Evolutionary conservation across 768 basidiomycete species (phyloP).

Genomic region (Tylopilus cervinicoccineus): DNA sequence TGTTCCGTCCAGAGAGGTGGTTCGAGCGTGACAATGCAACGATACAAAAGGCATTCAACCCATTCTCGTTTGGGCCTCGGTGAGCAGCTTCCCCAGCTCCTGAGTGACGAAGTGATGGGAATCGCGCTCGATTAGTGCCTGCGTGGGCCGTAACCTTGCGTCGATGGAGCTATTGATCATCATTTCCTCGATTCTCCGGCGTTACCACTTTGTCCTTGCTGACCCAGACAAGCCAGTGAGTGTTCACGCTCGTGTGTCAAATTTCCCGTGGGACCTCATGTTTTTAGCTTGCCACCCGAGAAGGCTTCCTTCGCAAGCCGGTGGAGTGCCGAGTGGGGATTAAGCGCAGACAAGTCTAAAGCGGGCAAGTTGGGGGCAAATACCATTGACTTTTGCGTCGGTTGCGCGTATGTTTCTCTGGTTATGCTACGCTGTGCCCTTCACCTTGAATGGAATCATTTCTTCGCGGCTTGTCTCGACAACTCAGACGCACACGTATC

Average conservation of each 20-base stretch:
- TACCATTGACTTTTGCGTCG: not conserved
- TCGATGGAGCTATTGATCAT: conserved; percentile 78
- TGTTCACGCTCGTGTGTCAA: conserved; percentile 5
- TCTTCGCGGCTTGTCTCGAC: not conserved
- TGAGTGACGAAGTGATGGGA: conserved; percentile 3
- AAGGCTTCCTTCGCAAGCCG: conserved; percentile 89
- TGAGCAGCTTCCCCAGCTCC: conserved; percentile 20
- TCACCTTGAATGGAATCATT: not conserved
- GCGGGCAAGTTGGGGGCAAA: not conserved
- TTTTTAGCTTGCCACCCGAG: conserved; percentile 61
- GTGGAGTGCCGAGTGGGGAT: conserved; percentile 69
- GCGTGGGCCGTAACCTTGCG: conserved; percentile 82
- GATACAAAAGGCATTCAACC: conserved; percentile 76
- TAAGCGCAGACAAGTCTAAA: conserved; percentile 48
- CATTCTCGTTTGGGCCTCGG: conserved; percentile 82
- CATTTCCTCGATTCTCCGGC: conserved; percentile 71
- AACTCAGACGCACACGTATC: not conserved
- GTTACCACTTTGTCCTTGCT: conserved; percentile 71
- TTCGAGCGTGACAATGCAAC: conserved; percentile 60
- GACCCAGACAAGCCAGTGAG: conserved; percentile 53
- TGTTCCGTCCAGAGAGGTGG: conserved; percentile 82
- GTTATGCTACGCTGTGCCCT: not conserved
- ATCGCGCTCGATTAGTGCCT: conserved; percentile 45
- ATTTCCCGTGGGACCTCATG: conserved; percentile 5
- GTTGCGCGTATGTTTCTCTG: not conserved